phyloP scores from a whole-genome alignment of 331 rosid genomes.

The Quercus phellos region DNA sequence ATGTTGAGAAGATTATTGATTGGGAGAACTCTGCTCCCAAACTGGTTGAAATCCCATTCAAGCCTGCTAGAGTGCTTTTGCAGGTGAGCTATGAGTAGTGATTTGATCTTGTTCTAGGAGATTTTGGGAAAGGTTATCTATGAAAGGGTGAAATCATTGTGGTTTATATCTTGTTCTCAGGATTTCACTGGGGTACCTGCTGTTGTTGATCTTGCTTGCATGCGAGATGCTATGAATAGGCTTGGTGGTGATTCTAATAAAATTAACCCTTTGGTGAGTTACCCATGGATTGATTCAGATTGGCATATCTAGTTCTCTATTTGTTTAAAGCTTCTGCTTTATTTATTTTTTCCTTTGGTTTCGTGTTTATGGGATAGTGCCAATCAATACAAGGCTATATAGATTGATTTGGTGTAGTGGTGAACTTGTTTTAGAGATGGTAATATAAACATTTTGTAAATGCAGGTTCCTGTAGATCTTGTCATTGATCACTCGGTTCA shows the following conservation, averaged over 20 bases:
- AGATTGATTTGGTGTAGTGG: not conserved
- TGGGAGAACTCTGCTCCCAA: constrained; percentile 78
- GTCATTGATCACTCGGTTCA: constrained; percentile 96
- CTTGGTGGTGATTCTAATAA: constrained; percentile 81
- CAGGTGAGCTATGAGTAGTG: constrained; percentile 45
- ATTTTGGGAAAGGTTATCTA: not conserved
- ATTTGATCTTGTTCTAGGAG: not conserved
- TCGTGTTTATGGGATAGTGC: not conserved
- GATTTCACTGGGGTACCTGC: constrained; percentile 90
- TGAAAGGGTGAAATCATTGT: constrained; percentile 4
- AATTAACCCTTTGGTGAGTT: constrained; percentile 78
- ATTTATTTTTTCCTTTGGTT: not conserved
- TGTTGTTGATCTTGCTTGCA: constrained; percentile 89
- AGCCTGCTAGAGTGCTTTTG: constrained; percentile 84
- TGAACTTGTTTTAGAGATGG: not conserved
- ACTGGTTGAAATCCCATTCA: constrained; percentile 78
- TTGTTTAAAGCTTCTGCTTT: not conserved
- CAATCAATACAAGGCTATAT: not conserved
- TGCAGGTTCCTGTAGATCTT: constrained; percentile 83
- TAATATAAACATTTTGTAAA: constrained; percentile 3
- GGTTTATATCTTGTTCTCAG: constrained; percentile 38
- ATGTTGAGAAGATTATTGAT: constrained; percentile 74
- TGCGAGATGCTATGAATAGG: constrained; percentile 89
- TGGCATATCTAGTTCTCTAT: not conserved
- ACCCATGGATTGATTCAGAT: constrained; percentile 1